Evolutionary conservation across 2,329 filamentous ascomycete genomes (phyloP).

Genomic region (Cephalotrichum gorgonifer): DNA sequence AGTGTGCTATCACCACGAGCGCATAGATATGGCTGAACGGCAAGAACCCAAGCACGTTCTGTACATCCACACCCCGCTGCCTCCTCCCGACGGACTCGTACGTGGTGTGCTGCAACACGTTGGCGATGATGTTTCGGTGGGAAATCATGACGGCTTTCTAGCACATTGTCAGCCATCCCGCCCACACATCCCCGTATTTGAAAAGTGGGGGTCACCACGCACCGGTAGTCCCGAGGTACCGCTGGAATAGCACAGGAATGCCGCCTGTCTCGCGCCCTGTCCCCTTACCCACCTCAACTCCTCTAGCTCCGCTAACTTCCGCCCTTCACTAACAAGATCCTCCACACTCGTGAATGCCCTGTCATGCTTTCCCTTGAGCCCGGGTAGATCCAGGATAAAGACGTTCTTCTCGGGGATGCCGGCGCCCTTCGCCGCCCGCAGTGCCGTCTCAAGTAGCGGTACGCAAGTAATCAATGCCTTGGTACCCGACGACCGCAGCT

Average conservation of each 20-base stretch:
- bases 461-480: constrained; percentile 61
- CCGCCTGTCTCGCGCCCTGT: constrained; percentile 50
- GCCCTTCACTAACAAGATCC: constrained; percentile 50
- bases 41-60: constrained; percentile 48
- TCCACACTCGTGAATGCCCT: constrained; percentile 49
- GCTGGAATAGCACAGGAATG: constrained; percentile 65
- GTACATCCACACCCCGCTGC: constrained; percentile 11
- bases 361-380: constrained; percentile 24
- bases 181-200: too few species aligned
- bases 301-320: constrained; percentile 35
- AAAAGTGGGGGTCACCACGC: constrained; percentile 10
- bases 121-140: constrained; percentile 65
- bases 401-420: constrained; percentile 52
- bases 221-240: constrained; percentile 64
- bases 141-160: constrained; percentile 73
- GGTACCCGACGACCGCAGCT: constrained; percentile 53
- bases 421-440: constrained; percentile 49
- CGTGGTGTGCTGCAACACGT: constrained; percentile 50
- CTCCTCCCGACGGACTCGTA: constrained; percentile 24
- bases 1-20: constrained; percentile 59
- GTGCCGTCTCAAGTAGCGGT: constrained; percentile 49
- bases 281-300: constrained; percentile 44
- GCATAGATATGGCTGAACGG: constrained; percentile 73
- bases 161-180: not conserved
- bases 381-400: constrained; percentile 54